A percentile compares a stretch with the other conserved stretches of the same genome.
These are phyloP conservation scores for Leptographium lundbergii DNA, from an alignment of 2,329 filamentous ascomycete species.

Conservation along the genomic window DNA sequence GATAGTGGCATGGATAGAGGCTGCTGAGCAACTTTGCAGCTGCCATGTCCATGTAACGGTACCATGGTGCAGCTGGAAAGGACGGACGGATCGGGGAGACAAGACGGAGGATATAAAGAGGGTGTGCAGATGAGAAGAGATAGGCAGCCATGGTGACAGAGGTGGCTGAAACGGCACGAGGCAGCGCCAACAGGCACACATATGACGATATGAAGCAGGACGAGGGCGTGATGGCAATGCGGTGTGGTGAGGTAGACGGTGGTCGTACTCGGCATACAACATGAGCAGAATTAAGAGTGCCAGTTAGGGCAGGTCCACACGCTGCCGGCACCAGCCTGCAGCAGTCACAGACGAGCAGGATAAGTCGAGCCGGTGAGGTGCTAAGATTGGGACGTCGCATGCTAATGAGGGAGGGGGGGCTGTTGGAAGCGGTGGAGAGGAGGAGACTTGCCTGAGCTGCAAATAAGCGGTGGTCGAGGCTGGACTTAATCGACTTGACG, in stretches of 20 bases:
- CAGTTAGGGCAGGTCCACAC: background rate
- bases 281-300: background rate
- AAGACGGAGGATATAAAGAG: background rate
- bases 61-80: background rate
- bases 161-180: background rate
- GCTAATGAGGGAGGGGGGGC: background rate
- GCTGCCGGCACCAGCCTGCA: background rate
- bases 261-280: too few relatives aligned
- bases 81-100: background rate
- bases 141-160: slow-evolving; percentile 2
- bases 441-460: background rate
- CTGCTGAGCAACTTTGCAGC: background rate
- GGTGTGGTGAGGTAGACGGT: background rate
- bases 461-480: slow-evolving; percentile 1
- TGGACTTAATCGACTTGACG: background rate
- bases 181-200: background rate
- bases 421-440: background rate
- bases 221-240: background rate
- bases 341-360: background rate
- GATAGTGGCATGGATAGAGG: background rate
- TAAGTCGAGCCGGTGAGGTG: background rate
- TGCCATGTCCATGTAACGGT: background rate
- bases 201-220: background rate
- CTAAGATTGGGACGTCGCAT: background rate
- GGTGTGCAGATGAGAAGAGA: background rate